Base-by-base conservation (phyloP, 2,329 filamentous ascomycete species). In the Rachicladosporium sp. region DNA sequence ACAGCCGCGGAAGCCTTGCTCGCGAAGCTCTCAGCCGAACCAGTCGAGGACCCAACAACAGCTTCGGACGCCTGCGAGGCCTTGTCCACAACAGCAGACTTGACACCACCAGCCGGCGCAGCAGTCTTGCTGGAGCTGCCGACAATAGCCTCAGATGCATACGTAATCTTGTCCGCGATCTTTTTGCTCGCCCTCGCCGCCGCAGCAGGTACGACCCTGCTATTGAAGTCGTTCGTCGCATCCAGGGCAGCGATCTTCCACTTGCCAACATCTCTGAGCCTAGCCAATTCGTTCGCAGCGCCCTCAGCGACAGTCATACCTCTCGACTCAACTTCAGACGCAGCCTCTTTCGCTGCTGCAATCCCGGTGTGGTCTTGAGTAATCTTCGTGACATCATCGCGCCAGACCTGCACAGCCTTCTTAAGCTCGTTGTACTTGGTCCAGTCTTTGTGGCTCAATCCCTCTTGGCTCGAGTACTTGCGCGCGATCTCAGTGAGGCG, bases 401-500 rank as follows among this genome's bases (percentile, higher is more conserved):
- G 81, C 87, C 89, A 95, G 52, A 85, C 77, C 35, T 81, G 79
- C 38, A 95, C 83, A 9, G 82, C 80, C 39, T 74, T 76, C 65
- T 84, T 93, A 42, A 98, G 69, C 43, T 83, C 77, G 59, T 96
- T 87, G 56, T 94, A 98, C 59, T 89, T 91, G 43, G 81, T 77
- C 91, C 91, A 98, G 59, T 98, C 87, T 60, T 93, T 88, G 69
- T 98, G 95, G 1, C 89, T 93, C 45, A 98, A 76, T 27, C 86
- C 86, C 42, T 96, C 87, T 65, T 87, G 91, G 80, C 85, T 93
- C 9, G 89, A 87, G 88, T 91, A 98, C 43, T 66, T 73, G 78
- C 93, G 89, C 41, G 88, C 88, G 39, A 95, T 86, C 58, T 93
- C 85, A 57, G 93, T 85, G 29, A 95, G 71, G 4, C 87, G 85